Percentiles rank a stretch among this genome's conserved stretches.
These are phyloP conservation scores for Mucor piriformis DNA, from an alignment of 371 early-diverging fungal genomes.

Conservation along the genomic window DNA sequence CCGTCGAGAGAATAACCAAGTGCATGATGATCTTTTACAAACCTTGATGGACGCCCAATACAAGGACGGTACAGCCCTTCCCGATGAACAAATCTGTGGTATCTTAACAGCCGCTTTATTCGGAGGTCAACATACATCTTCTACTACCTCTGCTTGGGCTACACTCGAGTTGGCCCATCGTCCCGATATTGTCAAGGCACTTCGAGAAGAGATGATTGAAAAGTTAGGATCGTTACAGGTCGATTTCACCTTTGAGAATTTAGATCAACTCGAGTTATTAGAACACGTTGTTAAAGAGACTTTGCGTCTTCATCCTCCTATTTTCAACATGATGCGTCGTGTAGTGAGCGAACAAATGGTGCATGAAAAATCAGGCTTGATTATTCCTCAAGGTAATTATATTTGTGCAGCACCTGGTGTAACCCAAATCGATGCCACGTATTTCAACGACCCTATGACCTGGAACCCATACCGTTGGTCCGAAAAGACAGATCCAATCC, in stretches of 20 bases:
- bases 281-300: constrained; percentile 89
- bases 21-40: constrained; percentile 74
- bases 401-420: constrained; percentile 85
- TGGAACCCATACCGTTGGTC: constrained; percentile 89
- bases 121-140: constrained; percentile 96
- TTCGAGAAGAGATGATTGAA: constrained; percentile 68
- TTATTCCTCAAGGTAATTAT: constrained; percentile 89
- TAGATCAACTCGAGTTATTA: constrained; percentile 75
- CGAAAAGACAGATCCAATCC: constrained; percentile 48
- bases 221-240: constrained; percentile 62
- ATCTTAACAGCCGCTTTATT: constrained; percentile 95
- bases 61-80: constrained; percentile 80
- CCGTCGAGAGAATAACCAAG: constrained; percentile 58
- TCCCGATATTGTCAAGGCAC: constrained; percentile 65
- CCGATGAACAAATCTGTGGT: constrained; percentile 86
- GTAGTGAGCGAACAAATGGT: constrained; percentile 72
- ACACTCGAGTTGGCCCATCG: constrained; percentile 83
- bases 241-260: constrained; percentile 72
- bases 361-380: constrained; percentile 70
- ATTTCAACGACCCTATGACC: constrained; percentile 76
- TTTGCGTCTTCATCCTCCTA: constrained; percentile 91
- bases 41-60: constrained; percentile 85
- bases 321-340: constrained; percentile 92
- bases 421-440: constrained; percentile 75
- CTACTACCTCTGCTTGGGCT: constrained; percentile 95